Evolutionary conservation across 768 basidiomycete genomes (phyloP), one percentile per base, ranked within the genome.

Genomic region (Rickenella mellea): DNA sequence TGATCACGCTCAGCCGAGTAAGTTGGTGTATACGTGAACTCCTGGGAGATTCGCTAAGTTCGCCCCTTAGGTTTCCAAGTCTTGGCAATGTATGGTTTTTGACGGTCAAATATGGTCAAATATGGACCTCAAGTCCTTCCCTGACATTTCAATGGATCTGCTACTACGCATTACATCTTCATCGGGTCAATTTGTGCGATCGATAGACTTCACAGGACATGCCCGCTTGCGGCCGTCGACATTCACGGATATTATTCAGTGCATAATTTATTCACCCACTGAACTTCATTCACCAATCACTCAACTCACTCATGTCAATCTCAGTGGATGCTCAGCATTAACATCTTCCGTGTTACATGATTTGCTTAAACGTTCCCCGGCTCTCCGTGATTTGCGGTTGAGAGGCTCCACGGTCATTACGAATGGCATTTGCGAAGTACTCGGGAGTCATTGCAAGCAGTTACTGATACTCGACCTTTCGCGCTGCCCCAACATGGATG

Each of bases 51-150:
- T 22, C 9, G 3, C 19, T 22, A 36, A 48, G 46, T 41, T 11
- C 24, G 32, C 27, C 51, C 48, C 32, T 51, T 38, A 90, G 85
- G 83, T 89, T 9, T 91, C 83, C 22, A 83, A 74, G 55, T 53
- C 67, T 8, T 94, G 90, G 89, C 78, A 74, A 40, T 56, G 64
- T 2, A 73, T 92, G 28, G 77, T 80, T 20, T 78, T 81, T 51
- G 91, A 94, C 56, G 90, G 90, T 11, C 85, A 90, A 53, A 69
- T 93, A n/a, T 93, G 91, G 91, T 53, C 62, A 32, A 55, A 71
- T 43, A 65, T 87, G 26, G 71, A 85, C 55, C 65, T 90, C 26
- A 69, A 58, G 15, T 60, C 77, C 1, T 83, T 86, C 55, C 76
- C 83, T 11, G 64, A 67, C 27, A 55, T 81, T 6, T 69, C 80